Percentiles rank a stretch among this genome's conserved stretches.
Conservation (phyloP, 768 basidiomycete genomes). For the Pholiota microspora region DNA sequence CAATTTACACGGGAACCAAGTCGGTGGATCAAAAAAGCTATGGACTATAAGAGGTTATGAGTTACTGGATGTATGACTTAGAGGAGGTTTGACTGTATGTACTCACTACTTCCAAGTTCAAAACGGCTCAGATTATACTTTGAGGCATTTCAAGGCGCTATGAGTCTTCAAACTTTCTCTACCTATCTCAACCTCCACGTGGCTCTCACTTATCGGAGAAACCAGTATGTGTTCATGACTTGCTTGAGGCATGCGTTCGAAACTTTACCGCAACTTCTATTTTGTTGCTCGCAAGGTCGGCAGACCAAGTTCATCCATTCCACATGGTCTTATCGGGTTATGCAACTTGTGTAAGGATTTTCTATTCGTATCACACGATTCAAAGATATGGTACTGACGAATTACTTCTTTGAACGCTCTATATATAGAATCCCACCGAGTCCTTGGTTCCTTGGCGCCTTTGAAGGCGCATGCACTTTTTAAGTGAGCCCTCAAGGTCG, state of each 20-base stretch:
- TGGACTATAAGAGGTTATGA: too few species aligned
- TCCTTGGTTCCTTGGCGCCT: not conserved
- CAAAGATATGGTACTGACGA: not conserved
- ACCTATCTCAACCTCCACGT: too few species aligned
- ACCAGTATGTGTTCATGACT: not conserved
- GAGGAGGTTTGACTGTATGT: too few species aligned
- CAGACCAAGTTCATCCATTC: not conserved
- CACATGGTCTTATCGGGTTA: not conserved
- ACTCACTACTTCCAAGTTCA: too few species aligned
- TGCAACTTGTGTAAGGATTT: not conserved
- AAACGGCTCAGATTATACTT: too few species aligned
- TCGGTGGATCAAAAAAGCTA: too few species aligned
- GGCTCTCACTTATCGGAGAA: not conserved
- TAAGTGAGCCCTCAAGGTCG: too few species aligned
- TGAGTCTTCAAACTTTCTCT: too few species aligned
- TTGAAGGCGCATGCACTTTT: not conserved
- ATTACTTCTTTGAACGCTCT: not conserved
- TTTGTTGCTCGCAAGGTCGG: not conserved
- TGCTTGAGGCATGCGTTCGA: not conserved
- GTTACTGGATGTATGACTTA: too few species aligned
- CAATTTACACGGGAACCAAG: too few species aligned
- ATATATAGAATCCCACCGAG: not conserved
- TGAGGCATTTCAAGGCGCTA: too few species aligned
- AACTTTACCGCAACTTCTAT: not conserved
- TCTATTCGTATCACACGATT: not conserved